phyloP scores from a whole-genome alignment of 2,329 filamentous ascomycete genomes.

The Colletotrichum musae region DNA sequence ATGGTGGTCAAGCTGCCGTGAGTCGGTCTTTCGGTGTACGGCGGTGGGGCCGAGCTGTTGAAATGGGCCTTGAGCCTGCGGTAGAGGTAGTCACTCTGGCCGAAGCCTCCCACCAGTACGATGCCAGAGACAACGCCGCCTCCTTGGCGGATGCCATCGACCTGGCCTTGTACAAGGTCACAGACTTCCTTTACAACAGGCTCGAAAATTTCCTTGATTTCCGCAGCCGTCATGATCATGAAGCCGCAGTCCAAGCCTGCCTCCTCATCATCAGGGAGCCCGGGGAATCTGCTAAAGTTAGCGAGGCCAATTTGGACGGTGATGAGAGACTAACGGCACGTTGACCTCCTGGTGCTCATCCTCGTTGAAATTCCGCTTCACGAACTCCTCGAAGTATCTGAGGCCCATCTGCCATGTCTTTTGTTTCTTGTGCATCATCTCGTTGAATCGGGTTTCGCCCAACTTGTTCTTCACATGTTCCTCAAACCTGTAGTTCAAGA shows the following conservation, averaged over 20 bases:
- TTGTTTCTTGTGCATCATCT: slow-evolving; percentile 83
- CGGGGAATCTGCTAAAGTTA: slow-evolving; percentile 70
- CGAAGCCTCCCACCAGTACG: slow-evolving; percentile 85
- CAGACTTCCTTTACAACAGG: slow-evolving; percentile 81
- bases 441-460: slow-evolving; percentile 76
- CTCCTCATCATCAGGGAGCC: slow-evolving; percentile 81
- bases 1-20: slow-evolving; percentile 67
- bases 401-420: slow-evolving; percentile 87
- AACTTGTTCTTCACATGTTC: slow-evolving; percentile 80
- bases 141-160: slow-evolving; percentile 72
- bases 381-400: slow-evolving; percentile 86
- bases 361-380: slow-evolving; percentile 87
- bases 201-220: slow-evolving; percentile 82
- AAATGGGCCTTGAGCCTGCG: slow-evolving; percentile 80
- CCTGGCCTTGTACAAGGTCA: slow-evolving; percentile 77
- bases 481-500: slow-evolving; percentile 85
- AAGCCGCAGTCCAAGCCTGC: slow-evolving; percentile 83
- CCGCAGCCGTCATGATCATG: slow-evolving; percentile 77
- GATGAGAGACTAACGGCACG: slow-evolving; percentile 69
- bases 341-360: slow-evolving; percentile 84
- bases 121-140: slow-evolving; percentile 79
- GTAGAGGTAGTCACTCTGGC: slow-evolving; percentile 84
- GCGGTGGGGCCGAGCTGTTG: slow-evolving; percentile 68
- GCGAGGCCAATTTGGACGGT: not conserved
- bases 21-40: slow-evolving; percentile 79